These are phyloP conservation scores for Candida hungchunana DNA, from an alignment of 805 yeast species.

Conservation along the genomic window DNA sequence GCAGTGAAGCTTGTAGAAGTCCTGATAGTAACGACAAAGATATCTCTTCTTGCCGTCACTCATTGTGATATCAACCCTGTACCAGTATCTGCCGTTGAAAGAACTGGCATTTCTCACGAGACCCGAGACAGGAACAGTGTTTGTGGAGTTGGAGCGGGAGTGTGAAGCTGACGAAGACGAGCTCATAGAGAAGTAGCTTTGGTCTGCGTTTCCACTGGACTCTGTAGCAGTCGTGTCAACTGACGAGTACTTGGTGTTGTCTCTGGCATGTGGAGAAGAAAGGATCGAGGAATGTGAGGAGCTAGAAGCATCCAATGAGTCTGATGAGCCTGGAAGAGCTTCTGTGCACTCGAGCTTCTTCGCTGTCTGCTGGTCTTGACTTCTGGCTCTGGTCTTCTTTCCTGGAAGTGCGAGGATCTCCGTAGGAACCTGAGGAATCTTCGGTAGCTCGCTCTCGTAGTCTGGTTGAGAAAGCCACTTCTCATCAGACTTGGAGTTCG, in stretches of 20 bases:
- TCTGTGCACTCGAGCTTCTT: too few species aligned
- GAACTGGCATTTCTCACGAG: slow-evolving; percentile 37
- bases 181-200: slow-evolving; percentile 5
- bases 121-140: slow-evolving; percentile 30
- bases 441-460: not conserved
- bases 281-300: slow-evolving; percentile 1
- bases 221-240: slow-evolving; percentile 6
- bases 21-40: slow-evolving; percentile 47
- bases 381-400: slow-evolving; percentile 2
- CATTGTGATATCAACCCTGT: slow-evolving; percentile 40
- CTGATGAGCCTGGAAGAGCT: too few species aligned
- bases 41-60: slow-evolving; percentile 34
- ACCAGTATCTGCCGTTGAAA: slow-evolving; percentile 46
- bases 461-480: slow-evolving; percentile 19
- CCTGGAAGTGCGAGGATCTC: too few species aligned
- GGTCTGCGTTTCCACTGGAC: slow-evolving; percentile 3
- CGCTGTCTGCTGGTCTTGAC: slow-evolving; percentile 22
- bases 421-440: too few species aligned
- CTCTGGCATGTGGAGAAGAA: slow-evolving; percentile 5
- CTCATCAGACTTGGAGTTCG: slow-evolving; percentile 17
- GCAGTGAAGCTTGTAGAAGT: slow-evolving; percentile 44
- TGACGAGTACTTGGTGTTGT: slow-evolving; percentile 7
- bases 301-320: slow-evolving; percentile 4
- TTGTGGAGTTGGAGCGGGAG: not conserved
- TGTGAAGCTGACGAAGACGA: not conserved